A percentile compares a stretch with the other conserved stretches of the same genome.
These are phyloP conservation scores for Fusarium albidum DNA, from an alignment of 2,329 filamentous ascomycete species.

Conservation along the genomic window DNA sequence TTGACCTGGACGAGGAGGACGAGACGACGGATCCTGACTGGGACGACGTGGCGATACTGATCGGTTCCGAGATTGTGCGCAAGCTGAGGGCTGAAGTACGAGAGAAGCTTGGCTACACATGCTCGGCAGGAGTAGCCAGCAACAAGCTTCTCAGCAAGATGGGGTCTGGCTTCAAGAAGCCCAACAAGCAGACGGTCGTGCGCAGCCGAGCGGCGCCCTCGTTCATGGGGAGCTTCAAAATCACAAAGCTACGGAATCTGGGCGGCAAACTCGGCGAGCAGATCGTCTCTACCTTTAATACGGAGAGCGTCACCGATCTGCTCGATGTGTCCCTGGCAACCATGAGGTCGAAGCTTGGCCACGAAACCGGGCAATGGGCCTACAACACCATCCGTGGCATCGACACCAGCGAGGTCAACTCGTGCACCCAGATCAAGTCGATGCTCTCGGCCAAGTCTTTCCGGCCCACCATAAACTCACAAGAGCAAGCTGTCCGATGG, in stretches of 20 bases:
- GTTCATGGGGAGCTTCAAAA: conserved; percentile 87
- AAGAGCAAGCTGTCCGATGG: conserved; percentile 85
- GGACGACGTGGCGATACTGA: conserved; percentile 89
- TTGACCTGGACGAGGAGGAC: conserved; percentile 78
- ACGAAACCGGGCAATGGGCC: conserved; percentile 87
- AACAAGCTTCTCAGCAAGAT: conserved; percentile 98
- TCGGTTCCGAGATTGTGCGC: conserved; percentile 89
- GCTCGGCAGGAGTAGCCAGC: conserved; percentile 84
- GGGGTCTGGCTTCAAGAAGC: conserved; percentile 90
- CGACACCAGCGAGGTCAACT: conserved; percentile 87
- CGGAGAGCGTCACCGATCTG: conserved; percentile 80
- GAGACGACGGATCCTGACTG: conserved; percentile 90
- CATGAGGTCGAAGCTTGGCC: conserved; percentile 79
- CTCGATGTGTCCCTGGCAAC: conserved; percentile 76
- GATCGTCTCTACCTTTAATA: conserved; percentile 80
- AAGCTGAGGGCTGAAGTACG: conserved; percentile 74
- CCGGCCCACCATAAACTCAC: conserved; percentile 78
- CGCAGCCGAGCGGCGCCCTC: conserved; percentile 81
- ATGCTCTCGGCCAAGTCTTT: conserved; percentile 99
- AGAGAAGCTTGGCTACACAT: conserved; percentile 82
- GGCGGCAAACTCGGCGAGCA: conserved; percentile 94
- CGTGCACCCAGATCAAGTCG: conserved; percentile 91
- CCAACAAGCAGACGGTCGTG: conserved; percentile 93
- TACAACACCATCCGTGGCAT: conserved; percentile 86
- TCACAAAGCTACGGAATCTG: conserved; percentile 94